phyloP scores from a whole-genome alignment of 495 filamentous ascomycete genomes.

The Halenospora varia region DNA sequence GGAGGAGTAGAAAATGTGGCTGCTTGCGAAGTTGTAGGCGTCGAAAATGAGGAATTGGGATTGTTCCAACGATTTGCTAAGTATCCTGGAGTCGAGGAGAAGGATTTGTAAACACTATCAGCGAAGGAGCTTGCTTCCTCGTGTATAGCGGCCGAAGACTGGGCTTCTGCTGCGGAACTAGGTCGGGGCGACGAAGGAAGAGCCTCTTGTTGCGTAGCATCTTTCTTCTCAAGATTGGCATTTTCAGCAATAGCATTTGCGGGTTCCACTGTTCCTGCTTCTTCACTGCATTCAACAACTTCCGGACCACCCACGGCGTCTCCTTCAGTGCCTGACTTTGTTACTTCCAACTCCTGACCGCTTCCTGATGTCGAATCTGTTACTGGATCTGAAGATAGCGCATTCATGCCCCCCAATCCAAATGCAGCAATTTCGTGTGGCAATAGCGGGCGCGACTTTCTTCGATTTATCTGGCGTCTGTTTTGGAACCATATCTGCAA shows the following conservation, averaged over 20 bases:
- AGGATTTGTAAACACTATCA: constrained; percentile 18
- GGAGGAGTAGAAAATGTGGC: constrained; percentile 15
- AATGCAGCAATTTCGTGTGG: constrained; percentile 72
- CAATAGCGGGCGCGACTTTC: constrained; percentile 83
- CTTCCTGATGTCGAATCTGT: constrained; percentile 11
- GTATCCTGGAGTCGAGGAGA: constrained; percentile 26
- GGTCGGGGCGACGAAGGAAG: neutral
- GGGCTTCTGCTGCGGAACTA: neutral
- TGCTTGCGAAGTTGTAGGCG: constrained; percentile 10
- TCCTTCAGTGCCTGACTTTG: constrained; percentile 1
- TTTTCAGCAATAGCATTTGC: neutral
- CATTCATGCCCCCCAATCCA: constrained; percentile 26
- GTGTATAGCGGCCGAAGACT: neutral
- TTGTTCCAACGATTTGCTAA: constrained; percentile 27
- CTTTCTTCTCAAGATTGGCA: neutral
- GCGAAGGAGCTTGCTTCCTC: constrained; percentile 3
- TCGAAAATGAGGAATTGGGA: constrained; percentile 22
- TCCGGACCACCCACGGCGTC: constrained; percentile 10
- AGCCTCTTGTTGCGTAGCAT: too few relatives aligned
- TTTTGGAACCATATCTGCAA: constrained; percentile 98
- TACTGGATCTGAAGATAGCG: constrained; percentile 22
- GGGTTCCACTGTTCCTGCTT: neutral
- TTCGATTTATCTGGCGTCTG: constrained; percentile 85
- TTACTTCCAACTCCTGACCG: constrained; percentile 8
- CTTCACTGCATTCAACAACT: neutral